phyloP scores from a whole-genome alignment of 352 stramenopile species.

The Globisporangium paddicum region DNA sequence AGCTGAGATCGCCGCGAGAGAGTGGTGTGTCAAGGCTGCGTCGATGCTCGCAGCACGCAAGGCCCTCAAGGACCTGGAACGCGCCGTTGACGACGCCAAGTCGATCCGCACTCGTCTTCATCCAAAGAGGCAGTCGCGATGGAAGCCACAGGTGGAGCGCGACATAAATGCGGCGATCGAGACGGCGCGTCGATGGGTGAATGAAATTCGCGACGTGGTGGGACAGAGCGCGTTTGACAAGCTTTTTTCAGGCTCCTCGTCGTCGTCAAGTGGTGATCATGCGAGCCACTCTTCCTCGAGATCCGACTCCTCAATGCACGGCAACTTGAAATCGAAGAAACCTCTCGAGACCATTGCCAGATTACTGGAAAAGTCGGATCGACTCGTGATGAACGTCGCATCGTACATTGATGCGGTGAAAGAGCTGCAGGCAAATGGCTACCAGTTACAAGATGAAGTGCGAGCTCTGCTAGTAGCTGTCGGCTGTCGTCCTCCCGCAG shows the following conservation, averaged over 20 bases:
- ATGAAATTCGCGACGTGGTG: constrained; percentile 69
- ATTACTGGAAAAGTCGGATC: constrained; percentile 59
- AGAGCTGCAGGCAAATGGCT: constrained; percentile 45
- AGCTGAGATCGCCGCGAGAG: constrained; percentile 70
- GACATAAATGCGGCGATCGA: constrained; percentile 73
- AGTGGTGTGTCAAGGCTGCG: constrained; percentile 63
- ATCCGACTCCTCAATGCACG: not conserved
- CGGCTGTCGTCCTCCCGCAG: constrained; percentile 26
- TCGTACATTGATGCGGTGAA: constrained; percentile 56
- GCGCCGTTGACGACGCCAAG: constrained; percentile 53
- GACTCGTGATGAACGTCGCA: constrained; percentile 56
- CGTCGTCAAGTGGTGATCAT: constrained; percentile 8
- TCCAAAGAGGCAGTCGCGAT: constrained; percentile 71
- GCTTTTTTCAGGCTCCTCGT: constrained; percentile 32
- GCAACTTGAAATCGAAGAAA: constrained; percentile 50
- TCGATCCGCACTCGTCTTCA: constrained; percentile 66
- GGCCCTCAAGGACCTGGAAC: constrained; percentile 64
- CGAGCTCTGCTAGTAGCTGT: constrained; percentile 50
- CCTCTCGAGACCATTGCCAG: constrained; percentile 62
- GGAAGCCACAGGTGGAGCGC: constrained; percentile 80
- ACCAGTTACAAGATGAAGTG: constrained; percentile 44
- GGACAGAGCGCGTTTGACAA: constrained; percentile 58
- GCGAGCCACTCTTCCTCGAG: not conserved
- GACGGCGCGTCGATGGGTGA: constrained; percentile 64
- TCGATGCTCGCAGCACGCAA: constrained; percentile 51